Conservation (phyloP, 345 rosid genomes). For the Aethionema arabicum region DNA sequence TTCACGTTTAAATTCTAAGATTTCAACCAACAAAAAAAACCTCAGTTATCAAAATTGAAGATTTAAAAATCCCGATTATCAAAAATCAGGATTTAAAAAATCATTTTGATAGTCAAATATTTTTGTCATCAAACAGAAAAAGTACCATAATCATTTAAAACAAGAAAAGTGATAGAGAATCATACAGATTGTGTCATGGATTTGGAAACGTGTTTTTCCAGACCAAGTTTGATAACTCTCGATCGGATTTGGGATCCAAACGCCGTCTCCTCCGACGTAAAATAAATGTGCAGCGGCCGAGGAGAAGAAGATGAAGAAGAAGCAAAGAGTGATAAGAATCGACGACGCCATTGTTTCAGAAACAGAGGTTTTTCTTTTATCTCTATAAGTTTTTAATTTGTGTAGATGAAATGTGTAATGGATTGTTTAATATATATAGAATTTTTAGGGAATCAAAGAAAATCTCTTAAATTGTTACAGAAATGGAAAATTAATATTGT, state of each 20-base stretch:
- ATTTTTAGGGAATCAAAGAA: not conserved
- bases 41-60: too few species aligned
- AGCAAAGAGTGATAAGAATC: conserved; percentile 21
- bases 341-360: conserved; percentile 32
- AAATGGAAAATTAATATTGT: conserved; percentile 13
- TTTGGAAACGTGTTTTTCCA: conserved; percentile 47
- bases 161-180: not conserved
- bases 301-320: conserved; percentile 30
- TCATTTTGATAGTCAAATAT: too few species aligned
- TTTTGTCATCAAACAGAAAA: too few species aligned
- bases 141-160: too few species aligned
- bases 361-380: not conserved
- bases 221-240: conserved; percentile 59
- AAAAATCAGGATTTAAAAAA: too few species aligned
- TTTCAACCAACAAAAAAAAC: too few species aligned
- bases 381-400: not conserved
- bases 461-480: not conserved
- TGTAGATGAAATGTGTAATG: not conserved
- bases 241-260: conserved; percentile 51
- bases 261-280: conserved; percentile 62
- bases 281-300: conserved; percentile 42
- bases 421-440: conserved; percentile 24
- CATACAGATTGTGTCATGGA: conserved; percentile 66
- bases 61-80: too few species aligned
- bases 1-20: too few species aligned